A percentile compares a stretch with the other conserved stretches of the same genome.
phyloP scores from a whole-genome alignment of 2,329 filamentous ascomycete species.

The Sporothrix brasiliensis region DNA sequence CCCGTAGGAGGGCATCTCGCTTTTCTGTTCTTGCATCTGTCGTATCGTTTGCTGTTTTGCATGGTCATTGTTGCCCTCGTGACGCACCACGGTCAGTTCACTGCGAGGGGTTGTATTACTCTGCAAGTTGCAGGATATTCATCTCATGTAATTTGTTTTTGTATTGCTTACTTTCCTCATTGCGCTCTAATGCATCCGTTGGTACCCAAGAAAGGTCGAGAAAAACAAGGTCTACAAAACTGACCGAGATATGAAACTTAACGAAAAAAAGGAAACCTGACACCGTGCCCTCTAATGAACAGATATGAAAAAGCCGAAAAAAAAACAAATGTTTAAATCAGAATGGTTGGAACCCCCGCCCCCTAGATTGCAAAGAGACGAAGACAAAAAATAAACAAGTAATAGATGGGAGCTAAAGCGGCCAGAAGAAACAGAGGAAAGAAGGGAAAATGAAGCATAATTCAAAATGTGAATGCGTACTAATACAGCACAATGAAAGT shows the following conservation, averaged over 20 bases:
- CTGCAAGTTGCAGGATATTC: neutral
- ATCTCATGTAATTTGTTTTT: neutral
- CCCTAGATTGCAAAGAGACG: neutral
- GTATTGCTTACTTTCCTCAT: neutral
- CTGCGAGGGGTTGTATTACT: too few relatives aligned
- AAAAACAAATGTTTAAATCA: neutral
- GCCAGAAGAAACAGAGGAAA: neutral
- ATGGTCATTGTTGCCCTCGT: neutral
- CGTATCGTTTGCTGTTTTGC: neutral
- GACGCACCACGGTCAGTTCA: too few relatives aligned
- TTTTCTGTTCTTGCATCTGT: neutral
- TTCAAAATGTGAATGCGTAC: slow-evolving; percentile 26
- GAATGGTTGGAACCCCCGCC: neutral
- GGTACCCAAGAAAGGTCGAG: neutral
- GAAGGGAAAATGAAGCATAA: neutral
- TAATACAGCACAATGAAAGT: slow-evolving; percentile 26
- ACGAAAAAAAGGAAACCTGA: neutral
- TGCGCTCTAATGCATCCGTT: slow-evolving; percentile 13
- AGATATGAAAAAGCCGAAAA: slow-evolving; percentile 8
- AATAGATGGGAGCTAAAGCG: slow-evolving; percentile 12
- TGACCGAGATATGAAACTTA: neutral
- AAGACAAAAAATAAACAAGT: neutral
- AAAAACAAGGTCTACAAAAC: slow-evolving; percentile 7
- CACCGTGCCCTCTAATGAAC: slow-evolving; percentile 14
- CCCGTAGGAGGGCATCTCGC: neutral